These are phyloP conservation scores for Thermoascus crustaceus DNA, from an alignment of 2,329 filamentous ascomycete species.

Conservation along the genomic window DNA sequence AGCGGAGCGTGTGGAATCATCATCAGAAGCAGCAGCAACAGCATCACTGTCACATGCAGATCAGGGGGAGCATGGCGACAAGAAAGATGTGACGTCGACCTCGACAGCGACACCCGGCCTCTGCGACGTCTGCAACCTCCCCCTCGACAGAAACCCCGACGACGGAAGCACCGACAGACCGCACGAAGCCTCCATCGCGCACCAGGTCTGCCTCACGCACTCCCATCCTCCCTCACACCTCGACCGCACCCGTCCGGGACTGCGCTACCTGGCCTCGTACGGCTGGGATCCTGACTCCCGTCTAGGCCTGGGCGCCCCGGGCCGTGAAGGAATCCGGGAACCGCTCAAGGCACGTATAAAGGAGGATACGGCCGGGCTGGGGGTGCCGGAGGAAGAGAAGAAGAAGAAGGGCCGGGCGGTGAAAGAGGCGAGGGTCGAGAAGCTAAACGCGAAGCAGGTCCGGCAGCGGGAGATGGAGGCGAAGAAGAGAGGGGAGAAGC, in stretches of 20 bases:
- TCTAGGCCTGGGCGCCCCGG: conserved; percentile 60
- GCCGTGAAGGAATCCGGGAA: conserved; percentile 61
- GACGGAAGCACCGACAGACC: conserved; percentile 8
- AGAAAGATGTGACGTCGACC: neutral
- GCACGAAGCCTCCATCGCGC: conserved; percentile 46
- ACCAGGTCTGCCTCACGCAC: conserved; percentile 50
- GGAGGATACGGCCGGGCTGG: conserved; percentile 66
- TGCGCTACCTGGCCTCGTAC: conserved; percentile 49
- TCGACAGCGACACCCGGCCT: neutral
- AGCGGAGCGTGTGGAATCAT: conserved; percentile 1
- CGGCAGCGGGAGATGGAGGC: conserved; percentile 55
- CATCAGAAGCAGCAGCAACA: conserved; percentile 10
- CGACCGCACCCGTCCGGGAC: conserved; percentile 48
- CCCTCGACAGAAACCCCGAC: conserved; percentile 26
- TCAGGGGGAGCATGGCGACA: neutral
- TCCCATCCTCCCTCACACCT: conserved; percentile 51
- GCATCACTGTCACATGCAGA: conserved; percentile 1
- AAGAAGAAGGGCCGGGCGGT: conserved; percentile 22
- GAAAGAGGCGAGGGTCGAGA: conserved; percentile 37
- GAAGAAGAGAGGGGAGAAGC: conserved; percentile 52
- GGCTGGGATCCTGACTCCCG: conserved; percentile 57
- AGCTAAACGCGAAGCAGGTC: conserved; percentile 62
- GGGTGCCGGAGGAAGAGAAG: conserved; percentile 37
- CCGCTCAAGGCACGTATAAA: conserved; percentile 68
- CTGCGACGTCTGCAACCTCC: conserved; percentile 57